phyloP scores from a whole-genome alignment of 768 basidiomycete genomes.

The Pleurotus salmoneostramineus region DNA sequence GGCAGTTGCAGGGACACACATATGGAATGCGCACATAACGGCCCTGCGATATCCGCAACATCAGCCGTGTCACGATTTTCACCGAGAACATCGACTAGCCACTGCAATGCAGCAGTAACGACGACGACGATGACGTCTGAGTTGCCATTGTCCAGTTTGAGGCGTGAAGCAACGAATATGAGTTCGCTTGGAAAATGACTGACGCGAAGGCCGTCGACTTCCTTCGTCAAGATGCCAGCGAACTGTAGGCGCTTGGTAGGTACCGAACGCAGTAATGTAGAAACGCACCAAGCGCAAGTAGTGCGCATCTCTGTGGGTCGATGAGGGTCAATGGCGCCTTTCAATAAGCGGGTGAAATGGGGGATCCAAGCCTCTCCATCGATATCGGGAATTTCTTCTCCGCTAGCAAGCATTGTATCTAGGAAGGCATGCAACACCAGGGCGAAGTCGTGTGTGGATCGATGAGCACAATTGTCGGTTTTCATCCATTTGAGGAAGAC shows the following conservation, averaged over 20 bases:
- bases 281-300: constrained; percentile 22
- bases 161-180: constrained; percentile 25
- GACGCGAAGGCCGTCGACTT: constrained; percentile 20
- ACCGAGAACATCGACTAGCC: constrained; percentile 46
- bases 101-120: constrained; percentile 45
- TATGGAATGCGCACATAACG: constrained; percentile 32
- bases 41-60: constrained; percentile 20
- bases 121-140: constrained; percentile 26
- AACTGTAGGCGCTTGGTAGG: constrained; percentile 18
- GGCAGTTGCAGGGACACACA: constrained; percentile 5
- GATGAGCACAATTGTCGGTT: constrained; percentile 19
- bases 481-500: constrained; percentile 38
- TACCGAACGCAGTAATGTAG: constrained; percentile 20
- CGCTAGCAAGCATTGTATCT: constrained; percentile 27
- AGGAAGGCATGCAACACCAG: constrained; percentile 42
- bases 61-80: constrained; percentile 21
- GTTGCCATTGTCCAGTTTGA: constrained; percentile 15
- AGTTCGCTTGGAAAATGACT: constrained; percentile 23
- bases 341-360: constrained; percentile 24
- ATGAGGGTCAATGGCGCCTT: constrained; percentile 11
- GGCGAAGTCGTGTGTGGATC: constrained; percentile 26
- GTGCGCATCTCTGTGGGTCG: constrained; percentile 12
- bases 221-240: constrained; percentile 18
- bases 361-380: constrained; percentile 23
- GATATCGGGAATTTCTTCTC: constrained; percentile 5